phyloP scores from a whole-genome alignment of 2,329 filamentous ascomycete genomes.

The Diaporthe sp. region DNA sequence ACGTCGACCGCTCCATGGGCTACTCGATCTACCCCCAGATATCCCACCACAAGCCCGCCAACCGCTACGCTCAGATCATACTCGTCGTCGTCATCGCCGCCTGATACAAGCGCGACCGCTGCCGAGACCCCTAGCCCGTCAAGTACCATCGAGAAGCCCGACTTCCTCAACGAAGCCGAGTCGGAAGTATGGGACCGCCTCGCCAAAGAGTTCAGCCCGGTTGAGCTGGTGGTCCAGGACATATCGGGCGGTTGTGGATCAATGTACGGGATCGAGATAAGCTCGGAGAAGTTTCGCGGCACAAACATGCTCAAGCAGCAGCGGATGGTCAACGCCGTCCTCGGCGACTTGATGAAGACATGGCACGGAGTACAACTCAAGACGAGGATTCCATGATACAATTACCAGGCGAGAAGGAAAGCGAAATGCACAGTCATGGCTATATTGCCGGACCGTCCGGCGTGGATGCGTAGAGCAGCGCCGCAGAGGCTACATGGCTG shows the following conservation, averaged over 20 bases:
- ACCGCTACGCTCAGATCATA: not conserved
- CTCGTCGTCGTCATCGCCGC: slow-evolving; percentile 47
- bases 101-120: slow-evolving; percentile 46
- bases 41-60: not conserved
- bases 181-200: slow-evolving; percentile 69
- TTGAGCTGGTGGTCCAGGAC: slow-evolving; percentile 76
- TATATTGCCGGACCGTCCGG: not conserved
- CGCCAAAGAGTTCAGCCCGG: slow-evolving; percentile 61
- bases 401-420: too few relatives aligned
- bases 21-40: not conserved
- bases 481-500: not conserved
- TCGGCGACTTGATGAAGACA: slow-evolving; percentile 80
- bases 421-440: not conserved
- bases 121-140: slow-evolving; percentile 37
- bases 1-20: not conserved
- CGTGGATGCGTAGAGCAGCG: not conserved
- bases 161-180: slow-evolving; percentile 68
- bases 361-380: slow-evolving; percentile 89
- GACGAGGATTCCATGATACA: slow-evolving; percentile 68
- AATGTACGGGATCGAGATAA: slow-evolving; percentile 88
- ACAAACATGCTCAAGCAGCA: slow-evolving; percentile 84
- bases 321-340: slow-evolving; percentile 80
- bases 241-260: slow-evolving; percentile 86
- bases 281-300: slow-evolving; percentile 78
- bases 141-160: slow-evolving; percentile 56